phyloP scores from a whole-genome alignment of 1,284 basidiomycete genomes.

The Apiotrichum gamsii region DNA sequence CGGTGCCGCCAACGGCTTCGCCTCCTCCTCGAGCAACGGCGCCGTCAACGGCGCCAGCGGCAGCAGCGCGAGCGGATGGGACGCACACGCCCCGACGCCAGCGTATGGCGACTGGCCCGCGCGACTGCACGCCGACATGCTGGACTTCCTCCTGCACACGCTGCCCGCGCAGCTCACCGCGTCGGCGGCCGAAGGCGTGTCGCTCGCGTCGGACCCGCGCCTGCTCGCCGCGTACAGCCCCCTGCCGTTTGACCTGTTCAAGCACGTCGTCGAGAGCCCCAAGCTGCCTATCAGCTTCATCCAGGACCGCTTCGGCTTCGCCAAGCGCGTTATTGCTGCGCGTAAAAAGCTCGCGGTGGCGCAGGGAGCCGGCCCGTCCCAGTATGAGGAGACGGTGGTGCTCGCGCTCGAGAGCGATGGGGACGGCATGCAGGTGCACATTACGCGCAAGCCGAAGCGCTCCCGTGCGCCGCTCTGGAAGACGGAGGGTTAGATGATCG shows the following conservation, averaged over 20 bases:
- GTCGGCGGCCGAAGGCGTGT: not conserved
- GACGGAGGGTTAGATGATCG: constrained; percentile 67
- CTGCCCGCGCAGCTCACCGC: constrained; percentile 57
- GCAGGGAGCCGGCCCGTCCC: constrained; percentile 46
- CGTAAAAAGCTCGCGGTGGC: constrained; percentile 62
- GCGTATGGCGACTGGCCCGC: constrained; percentile 38
- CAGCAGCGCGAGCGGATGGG: constrained; percentile 46
- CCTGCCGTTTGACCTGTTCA: constrained; percentile 45
- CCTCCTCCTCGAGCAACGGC: constrained; percentile 10
- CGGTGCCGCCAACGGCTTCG: constrained; percentile 10
- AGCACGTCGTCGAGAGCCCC: constrained; percentile 37
- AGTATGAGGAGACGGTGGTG: constrained; percentile 65
- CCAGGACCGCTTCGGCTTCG: constrained; percentile 79
- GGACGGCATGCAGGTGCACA: constrained; percentile 68
- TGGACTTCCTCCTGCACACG: constrained; percentile 59
- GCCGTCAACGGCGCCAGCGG: too few relatives aligned
- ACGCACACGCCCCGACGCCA: not conserved
- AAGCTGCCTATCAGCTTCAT: constrained; percentile 52
- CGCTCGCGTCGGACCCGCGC: constrained; percentile 16
- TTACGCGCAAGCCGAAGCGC: constrained; percentile 70
- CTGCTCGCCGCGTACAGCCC: constrained; percentile 43
- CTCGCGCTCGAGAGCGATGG: constrained; percentile 66
- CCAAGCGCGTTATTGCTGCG: constrained; percentile 74
- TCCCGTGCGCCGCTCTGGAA: constrained; percentile 71
- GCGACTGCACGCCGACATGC: constrained; percentile 30